Evolutionary conservation across 2,329 filamentous ascomycete species (phyloP), one percentile per base, ranked within the genome.

Genomic region (Aspergillus pseudoterreus): DNA sequence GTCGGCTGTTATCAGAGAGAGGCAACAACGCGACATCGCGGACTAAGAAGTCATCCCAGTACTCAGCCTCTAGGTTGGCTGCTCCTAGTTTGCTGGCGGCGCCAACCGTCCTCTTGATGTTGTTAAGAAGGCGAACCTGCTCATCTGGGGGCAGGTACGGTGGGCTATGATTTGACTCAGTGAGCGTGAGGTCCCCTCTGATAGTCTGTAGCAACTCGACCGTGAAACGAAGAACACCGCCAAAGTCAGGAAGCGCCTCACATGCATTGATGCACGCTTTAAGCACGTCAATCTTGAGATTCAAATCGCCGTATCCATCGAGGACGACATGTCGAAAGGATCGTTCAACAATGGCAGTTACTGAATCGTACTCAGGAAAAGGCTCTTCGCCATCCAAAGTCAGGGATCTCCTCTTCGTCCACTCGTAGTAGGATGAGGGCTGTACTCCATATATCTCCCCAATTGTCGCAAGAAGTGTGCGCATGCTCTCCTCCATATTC

Each of bases 41-140:
- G 43, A 99, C 81, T 8, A 99, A 77, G 61, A 97, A 97, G 63
- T 96, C 90, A 68, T 99, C 94, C 94, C 94, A 99, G 66, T 96
- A 99, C 60, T 94, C 88, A 5, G 90, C 91, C 47, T 84, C 80
- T 39, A 92, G 71, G 50, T 86, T 74, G 4, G 80, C 75, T 24
- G 91, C 74, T 0, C 91, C 91, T 22, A 96, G 72, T 53, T 88
- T 85, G 54, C 82, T 82, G 1, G 88, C 86, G n/a, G 94, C 82
- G 30, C 79, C 82, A 27, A 92, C 83, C 0, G 92, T 96, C 56
- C 92, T 87, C 33, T 86, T 83, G 53, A 99, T 92, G 60, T 92
- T 96, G 42, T 88, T 88, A 43, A 86, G 80, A n/a, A 97, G 76
- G 22, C 88, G 84, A 19, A 88, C 77, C 71, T 99, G 94, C 64